These are phyloP conservation scores for Neocatenulostroma microsporum DNA, from an alignment of 2,329 filamentous ascomycete species.

Conservation along the genomic window DNA sequence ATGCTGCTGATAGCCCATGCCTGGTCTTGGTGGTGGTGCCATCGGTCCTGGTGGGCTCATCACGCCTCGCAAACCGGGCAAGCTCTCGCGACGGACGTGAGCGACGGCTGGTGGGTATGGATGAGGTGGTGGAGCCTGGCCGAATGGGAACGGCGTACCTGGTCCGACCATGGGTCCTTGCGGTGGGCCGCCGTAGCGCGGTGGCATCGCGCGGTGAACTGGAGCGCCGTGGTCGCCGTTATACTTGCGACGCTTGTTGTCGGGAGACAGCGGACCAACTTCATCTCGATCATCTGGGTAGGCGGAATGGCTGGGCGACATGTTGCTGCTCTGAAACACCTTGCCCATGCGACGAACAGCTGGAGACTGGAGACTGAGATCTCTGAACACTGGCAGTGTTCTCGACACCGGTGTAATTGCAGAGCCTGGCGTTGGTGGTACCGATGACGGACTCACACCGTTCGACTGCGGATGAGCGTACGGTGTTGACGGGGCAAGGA, in stretches of 20 bases:
- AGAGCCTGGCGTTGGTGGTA: slow-evolving; percentile 25
- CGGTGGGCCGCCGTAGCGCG: slow-evolving; percentile 20
- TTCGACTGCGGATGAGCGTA: slow-evolving; percentile 25
- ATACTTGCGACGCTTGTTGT: slow-evolving; percentile 57
- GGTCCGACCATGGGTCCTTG: slow-evolving; percentile 15
- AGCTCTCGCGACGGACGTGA: slow-evolving; percentile 32
- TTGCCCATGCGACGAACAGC: slow-evolving; percentile 19
- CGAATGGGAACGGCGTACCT: slow-evolving; percentile 35
- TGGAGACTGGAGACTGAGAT: slow-evolving; percentile 30
- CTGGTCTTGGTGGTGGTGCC: slow-evolving; percentile 49
- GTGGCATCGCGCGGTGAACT: slow-evolving; percentile 31
- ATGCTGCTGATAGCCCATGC: slow-evolving; percentile 28
- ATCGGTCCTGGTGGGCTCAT: slow-evolving; percentile 35
- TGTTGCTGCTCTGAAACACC: slow-evolving; percentile 22
- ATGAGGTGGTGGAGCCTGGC: slow-evolving; percentile 35
- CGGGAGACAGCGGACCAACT: slow-evolving; percentile 43
- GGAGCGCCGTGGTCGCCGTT: slow-evolving; percentile 39
- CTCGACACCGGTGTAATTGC: slow-evolving; percentile 28
- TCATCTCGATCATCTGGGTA: slow-evolving; percentile 32
- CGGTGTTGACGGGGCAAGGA: slow-evolving; percentile 55
- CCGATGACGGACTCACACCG: slow-evolving; percentile 21
- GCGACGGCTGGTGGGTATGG: slow-evolving; percentile 32
- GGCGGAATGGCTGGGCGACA: slow-evolving; percentile 24
- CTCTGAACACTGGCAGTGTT: slow-evolving; percentile 29
- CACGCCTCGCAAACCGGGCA: slow-evolving; percentile 31